These are phyloP conservation scores for Senna siamea DNA, from an alignment of 306 rosid genomes.

Conservation along the genomic window DNA sequence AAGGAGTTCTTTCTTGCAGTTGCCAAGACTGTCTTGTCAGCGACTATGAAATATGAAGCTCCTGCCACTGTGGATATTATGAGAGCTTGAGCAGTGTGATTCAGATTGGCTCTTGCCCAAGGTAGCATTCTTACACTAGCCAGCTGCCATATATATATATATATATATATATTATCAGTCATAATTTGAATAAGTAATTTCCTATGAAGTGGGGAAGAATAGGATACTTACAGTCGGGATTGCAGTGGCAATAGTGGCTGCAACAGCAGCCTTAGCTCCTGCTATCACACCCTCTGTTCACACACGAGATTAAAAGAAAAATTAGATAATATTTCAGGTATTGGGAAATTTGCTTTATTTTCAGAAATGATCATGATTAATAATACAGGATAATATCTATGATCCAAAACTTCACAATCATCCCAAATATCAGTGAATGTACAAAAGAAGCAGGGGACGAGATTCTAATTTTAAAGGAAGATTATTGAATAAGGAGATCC, in stretches of 20 bases:
- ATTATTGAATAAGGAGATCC: no score
- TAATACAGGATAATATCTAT: no score
- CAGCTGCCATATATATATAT: constrained; percentile 48
- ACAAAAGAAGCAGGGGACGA: no score
- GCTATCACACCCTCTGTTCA: constrained; percentile 77
- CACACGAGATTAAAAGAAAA: background rate
- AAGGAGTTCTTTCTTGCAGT: constrained; percentile 95
- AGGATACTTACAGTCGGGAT: constrained; percentile 68
- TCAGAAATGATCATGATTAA: no score
- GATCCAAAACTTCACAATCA: no score
- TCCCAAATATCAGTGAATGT: no score
- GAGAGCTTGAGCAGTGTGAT: constrained; percentile 43
- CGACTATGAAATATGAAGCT: constrained; percentile 96
- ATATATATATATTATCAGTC: no score
- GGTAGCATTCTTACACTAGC: constrained; percentile 88
- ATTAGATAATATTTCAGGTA: background rate
- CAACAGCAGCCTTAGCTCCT: constrained; percentile 82
- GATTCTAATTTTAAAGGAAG: no score
- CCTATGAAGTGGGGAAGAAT: no score
- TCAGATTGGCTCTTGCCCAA: constrained; percentile 86
- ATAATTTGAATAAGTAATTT: no score
- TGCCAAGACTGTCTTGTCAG: constrained; percentile 94
- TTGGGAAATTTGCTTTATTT: background rate
- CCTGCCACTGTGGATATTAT: constrained; percentile 68
- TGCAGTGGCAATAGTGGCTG: constrained; percentile 77